Evolutionary conservation across 1,284 basidiomycete genomes (phyloP).

Genomic region (Schizophyllum commune): DNA sequence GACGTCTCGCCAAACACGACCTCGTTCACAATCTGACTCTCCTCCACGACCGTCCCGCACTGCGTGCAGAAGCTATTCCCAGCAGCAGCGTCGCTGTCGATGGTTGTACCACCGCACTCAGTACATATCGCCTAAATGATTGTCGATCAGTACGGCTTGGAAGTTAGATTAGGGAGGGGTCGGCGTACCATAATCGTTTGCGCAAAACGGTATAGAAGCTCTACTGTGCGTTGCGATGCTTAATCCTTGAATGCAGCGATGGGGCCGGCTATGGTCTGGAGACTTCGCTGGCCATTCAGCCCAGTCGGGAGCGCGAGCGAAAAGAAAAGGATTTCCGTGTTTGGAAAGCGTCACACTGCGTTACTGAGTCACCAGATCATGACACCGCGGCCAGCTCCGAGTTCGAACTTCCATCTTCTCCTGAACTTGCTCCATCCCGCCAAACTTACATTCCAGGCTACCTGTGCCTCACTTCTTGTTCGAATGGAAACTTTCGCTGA

Average conservation of each 20-base stretch:
- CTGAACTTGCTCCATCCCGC: no score
- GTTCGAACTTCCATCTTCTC: no score
- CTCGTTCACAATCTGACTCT: constrained; percentile 91
- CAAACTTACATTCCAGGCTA: no score
- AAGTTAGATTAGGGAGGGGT: background rate
- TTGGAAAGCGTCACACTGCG: no score
- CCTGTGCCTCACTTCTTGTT: no score
- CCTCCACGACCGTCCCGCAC: constrained; percentile 88
- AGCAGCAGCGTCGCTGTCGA: constrained; percentile 75
- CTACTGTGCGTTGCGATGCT: no score
- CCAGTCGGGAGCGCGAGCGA: background rate
- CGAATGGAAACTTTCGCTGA: no score
- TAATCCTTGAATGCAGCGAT: no score
- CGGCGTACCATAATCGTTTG: background rate
- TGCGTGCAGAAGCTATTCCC: constrained; percentile 79
- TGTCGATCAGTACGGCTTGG: background rate
- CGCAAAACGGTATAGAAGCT: background rate
- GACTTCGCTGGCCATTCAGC: no score
- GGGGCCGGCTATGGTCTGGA: no score
- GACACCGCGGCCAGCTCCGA: no score
- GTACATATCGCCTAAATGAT: constrained; percentile 29
- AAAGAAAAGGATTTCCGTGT: background rate
- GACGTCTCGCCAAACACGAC: constrained; percentile 93
- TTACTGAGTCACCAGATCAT: no score
- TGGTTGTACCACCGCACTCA: constrained; percentile 72